Percentiles rank a stretch among this genome's conserved stretches.
Evolutionary conservation across 179 eudicot genomes (phyloP).

Genomic region (Patellifolia procumbens): DNA sequence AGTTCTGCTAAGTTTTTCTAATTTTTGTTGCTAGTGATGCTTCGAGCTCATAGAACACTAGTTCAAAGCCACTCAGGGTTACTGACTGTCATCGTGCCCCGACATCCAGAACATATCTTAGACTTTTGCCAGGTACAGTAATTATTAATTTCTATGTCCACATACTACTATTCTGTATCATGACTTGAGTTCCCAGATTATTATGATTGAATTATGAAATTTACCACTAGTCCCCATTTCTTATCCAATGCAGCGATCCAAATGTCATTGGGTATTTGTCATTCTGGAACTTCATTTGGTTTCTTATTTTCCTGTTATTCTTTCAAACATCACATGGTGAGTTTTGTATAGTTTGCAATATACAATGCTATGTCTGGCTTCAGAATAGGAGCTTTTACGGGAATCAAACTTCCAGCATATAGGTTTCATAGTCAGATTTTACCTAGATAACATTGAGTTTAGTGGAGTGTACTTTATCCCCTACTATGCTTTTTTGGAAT

Average conservation of each 20-base stretch:
- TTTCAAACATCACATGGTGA: background rate
- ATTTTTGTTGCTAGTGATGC: constrained; percentile 53
- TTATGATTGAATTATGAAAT: background rate
- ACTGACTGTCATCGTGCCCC: constrained; percentile 73
- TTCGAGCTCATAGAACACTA: constrained; percentile 63
- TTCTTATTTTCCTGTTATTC: background rate
- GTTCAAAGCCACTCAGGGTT: constrained; percentile 52
- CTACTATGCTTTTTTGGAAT: background rate
- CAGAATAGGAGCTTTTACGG: background rate
- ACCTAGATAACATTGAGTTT: background rate
- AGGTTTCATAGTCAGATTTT: background rate
- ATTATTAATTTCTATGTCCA: background rate
- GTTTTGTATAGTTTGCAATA: background rate
- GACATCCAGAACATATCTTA: constrained; percentile 68
- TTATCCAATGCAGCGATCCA: background rate
- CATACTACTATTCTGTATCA: background rate
- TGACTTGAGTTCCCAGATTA: background rate
- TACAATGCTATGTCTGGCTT: background rate
- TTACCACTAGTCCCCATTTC: background rate
- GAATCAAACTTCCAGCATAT: background rate
- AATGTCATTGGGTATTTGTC: too few relatives aligned
- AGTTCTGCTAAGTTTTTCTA: background rate
- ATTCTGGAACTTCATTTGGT: background rate
- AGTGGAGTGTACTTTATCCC: background rate
- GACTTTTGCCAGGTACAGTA: constrained; percentile 58